Evolutionary conservation across 2,329 filamentous ascomycete species (phyloP).

Genomic region (Colletotrichum ledebouriae): DNA sequence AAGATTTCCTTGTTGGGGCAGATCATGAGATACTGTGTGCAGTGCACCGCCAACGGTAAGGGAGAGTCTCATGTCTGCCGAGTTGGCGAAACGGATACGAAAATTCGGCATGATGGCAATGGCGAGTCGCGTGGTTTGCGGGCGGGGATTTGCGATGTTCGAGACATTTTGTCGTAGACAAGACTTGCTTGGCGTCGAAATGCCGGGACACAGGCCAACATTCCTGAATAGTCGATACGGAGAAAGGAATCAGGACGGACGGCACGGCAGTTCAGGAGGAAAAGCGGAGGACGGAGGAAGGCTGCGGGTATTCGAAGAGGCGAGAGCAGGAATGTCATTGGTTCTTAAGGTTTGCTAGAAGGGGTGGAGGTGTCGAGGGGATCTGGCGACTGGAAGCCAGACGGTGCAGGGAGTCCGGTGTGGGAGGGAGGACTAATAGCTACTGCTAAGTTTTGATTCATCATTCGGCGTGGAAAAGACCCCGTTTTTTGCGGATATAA

Average conservation of each 20-base stretch:
- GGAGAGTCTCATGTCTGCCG: constrained; percentile 26
- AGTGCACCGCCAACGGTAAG: not conserved
- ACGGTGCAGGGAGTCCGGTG: not conserved
- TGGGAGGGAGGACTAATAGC: too few species aligned
- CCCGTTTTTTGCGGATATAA: too few species aligned
- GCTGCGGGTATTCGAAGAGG: not conserved
- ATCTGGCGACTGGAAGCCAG: not conserved
- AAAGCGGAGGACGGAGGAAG: constrained; percentile 17
- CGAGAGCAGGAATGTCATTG: too few species aligned
- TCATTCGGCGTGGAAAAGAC: too few species aligned
- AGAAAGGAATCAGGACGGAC: too few species aligned
- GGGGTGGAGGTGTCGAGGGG: not conserved
- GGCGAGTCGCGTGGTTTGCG: constrained; percentile 5
- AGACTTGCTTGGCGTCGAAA: constrained; percentile 6
- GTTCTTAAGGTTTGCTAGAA: too few species aligned
- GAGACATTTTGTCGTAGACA: constrained; percentile 7
- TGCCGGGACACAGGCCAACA: constrained; percentile 8
- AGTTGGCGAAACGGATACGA: constrained; percentile 33
- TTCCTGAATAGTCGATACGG: too few species aligned
- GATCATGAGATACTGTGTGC: not conserved
- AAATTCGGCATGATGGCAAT: constrained; percentile 23
- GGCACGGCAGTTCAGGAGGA: constrained; percentile 14
- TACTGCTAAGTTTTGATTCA: too few species aligned
- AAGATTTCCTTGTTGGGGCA: not conserved
- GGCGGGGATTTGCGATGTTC: not conserved